Base-by-base conservation (phyloP, 768 basidiomycete species). In the Lactifluus subvellereus region DNA sequence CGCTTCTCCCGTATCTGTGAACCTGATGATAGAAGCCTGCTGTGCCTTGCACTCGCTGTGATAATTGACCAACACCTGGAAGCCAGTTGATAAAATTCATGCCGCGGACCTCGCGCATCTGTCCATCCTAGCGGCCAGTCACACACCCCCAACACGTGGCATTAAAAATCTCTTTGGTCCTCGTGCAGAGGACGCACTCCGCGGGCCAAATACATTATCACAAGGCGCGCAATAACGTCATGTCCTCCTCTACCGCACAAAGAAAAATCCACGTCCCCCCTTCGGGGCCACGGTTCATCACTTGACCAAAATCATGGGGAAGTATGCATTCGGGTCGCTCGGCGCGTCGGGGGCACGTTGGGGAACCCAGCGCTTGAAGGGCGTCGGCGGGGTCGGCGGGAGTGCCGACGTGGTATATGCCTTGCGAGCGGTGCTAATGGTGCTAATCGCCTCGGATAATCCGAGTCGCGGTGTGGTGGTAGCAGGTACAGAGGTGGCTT, bases 261-360 rank as follows among this genome's bases (percentile, higher is more conserved):
- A 30, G n/a, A 27, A 8, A 8, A 33, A 35, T 11, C 18, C 27
- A 38, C 30, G 18, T 13, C 5, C 33, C 20, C 10, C 50, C 38
- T 18, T 85, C 86, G 62, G 13, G 20, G 14, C 3, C 35, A 35
- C 20, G 13, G 27, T 62, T 49, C 64, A 54, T 71, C 74, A 78
- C 66, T 76, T 75, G 54, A 75, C 72, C 56, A 91, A 71, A 49
- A 77, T 70, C 90, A 93, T 91, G 11, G 91, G 90, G 76, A 91
- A 96, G 75, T 94, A 94, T 2, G 87, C 78, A 70, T 87, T 73
- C 49, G 87, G 85, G 62, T 86, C 86, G 71, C 94, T 92, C 20
- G 94, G 94, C n/a, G 91, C 85, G 69, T 89, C 83, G 3, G 84
- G 84, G 2, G 88, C 83, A 48, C 79, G 75, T 71, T 85, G 75